Conservation (phyloP, 2,329 filamentous ascomycete species). For the Trichophyton equinum region DNA sequence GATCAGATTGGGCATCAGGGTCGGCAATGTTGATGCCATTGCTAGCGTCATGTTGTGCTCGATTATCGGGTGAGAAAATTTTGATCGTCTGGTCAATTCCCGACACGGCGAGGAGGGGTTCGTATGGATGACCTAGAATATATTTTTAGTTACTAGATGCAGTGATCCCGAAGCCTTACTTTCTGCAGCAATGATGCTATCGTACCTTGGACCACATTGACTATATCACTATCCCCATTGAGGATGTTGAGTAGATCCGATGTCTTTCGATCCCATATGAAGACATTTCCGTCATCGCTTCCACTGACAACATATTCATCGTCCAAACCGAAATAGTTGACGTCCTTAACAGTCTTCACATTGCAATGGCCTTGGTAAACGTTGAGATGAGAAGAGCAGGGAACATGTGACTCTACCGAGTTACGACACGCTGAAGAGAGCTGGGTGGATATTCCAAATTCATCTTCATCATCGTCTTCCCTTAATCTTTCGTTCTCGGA, state of each 20-base stretch:
- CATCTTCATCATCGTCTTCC: constrained; percentile 16
- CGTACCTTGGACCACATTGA: constrained; percentile 53
- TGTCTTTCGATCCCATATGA: constrained; percentile 57
- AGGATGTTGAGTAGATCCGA: constrained; percentile 51
- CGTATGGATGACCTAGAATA: constrained; percentile 48
- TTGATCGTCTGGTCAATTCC: constrained; percentile 59
- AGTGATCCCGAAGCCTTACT: background rate
- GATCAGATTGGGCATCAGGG: constrained; percentile 30
- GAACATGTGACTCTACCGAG: constrained; percentile 42
- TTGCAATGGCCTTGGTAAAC: constrained; percentile 54
- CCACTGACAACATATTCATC: constrained; percentile 59
- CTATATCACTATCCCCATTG: constrained; percentile 55
- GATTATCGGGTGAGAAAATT: constrained; percentile 51
- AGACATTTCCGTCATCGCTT: constrained; percentile 53
- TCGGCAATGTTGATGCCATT: constrained; percentile 47
- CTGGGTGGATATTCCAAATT: constrained; percentile 32
- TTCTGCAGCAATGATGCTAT: background rate
- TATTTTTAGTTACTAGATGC: background rate
- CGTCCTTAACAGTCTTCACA: constrained; percentile 55
- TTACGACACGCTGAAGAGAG: constrained; percentile 36
- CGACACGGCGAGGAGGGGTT: constrained; percentile 52
- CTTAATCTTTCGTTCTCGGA: constrained; percentile 23
- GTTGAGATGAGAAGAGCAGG: constrained; percentile 45
- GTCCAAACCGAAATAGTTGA: constrained; percentile 54
- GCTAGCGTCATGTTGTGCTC: constrained; percentile 45